A percentile compares a stretch with the other conserved stretches of the same genome.
phyloP scores from a whole-genome alignment of 2,329 filamentous ascomycete genomes.

The Curvularia sp. region DNA sequence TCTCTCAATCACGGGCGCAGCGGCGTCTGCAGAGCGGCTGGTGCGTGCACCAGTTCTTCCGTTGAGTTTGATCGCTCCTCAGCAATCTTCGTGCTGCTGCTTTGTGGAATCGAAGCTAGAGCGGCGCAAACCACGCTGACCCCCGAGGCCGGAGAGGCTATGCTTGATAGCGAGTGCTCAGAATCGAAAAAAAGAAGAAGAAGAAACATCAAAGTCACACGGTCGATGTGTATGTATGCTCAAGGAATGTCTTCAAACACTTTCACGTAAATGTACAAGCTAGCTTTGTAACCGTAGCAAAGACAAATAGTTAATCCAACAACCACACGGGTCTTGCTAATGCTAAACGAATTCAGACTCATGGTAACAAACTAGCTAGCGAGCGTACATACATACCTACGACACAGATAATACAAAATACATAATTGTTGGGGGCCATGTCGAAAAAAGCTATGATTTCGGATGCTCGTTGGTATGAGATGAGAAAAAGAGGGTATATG shows the following conservation, averaged over 20 bases:
- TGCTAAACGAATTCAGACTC: too few species aligned
- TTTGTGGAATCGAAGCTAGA: background rate
- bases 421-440: too few species aligned
- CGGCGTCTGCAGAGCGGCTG: background rate
- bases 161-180: too few species aligned
- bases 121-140: background rate
- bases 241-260: too few species aligned
- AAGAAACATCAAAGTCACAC: background rate
- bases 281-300: too few species aligned
- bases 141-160: too few species aligned
- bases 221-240: too few species aligned
- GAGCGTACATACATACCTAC: background rate
- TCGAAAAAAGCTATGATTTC: background rate
- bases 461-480: background rate
- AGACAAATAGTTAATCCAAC: too few species aligned
- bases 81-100: background rate
- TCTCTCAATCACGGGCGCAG: background rate
- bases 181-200: too few species aligned
- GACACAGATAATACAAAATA: background rate
- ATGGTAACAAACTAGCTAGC: background rate
- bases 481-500: background rate
- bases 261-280: too few species aligned
- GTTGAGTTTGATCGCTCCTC: background rate
- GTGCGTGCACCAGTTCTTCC: background rate
- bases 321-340: too few species aligned